These are phyloP conservation scores for Beauveria scarabaeidicola DNA, from an alignment of 2,329 filamentous ascomycete species.

Conservation along the genomic window DNA sequence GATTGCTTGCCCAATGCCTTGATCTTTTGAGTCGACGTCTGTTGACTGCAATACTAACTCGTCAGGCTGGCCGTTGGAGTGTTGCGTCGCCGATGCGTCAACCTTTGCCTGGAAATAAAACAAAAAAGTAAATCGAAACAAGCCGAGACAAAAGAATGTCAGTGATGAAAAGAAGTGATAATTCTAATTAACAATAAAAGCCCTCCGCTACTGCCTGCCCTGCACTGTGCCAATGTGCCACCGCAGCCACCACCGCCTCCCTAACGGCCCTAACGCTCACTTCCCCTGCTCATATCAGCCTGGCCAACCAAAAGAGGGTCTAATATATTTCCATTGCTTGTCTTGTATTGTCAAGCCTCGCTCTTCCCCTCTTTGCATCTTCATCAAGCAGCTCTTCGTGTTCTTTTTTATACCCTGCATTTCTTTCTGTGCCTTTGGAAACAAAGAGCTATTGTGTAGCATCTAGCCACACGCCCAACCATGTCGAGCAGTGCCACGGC, in stretches of 20 bases:
- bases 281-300: constrained; percentile 1
- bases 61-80: too few relatives aligned
- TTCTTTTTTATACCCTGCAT: constrained; percentile 3
- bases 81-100: too few relatives aligned
- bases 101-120: too few relatives aligned
- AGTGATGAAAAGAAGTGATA: too few relatives aligned
- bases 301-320: constrained; percentile 4
- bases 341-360: not conserved
- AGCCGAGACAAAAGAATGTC: not conserved
- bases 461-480: constrained; percentile 2
- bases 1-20: too few relatives aligned
- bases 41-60: too few relatives aligned
- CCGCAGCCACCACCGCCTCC: not conserved
- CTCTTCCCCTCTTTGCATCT: constrained; percentile 8
- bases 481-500: constrained; percentile 7
- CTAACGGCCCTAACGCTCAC: not conserved
- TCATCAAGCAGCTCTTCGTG: constrained; percentile 1
- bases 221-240: not conserved
- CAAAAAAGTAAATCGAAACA: too few relatives aligned
- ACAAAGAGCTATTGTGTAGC: not conserved
- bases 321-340: constrained; percentile 4
- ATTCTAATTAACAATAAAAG: too few relatives aligned
- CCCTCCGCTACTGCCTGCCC: not conserved
- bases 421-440: not conserved
- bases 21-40: too few relatives aligned